These are phyloP conservation scores for Tulasnella sp. DNA, from an alignment of 768 basidiomycete genomes.

Conservation along the genomic window DNA sequence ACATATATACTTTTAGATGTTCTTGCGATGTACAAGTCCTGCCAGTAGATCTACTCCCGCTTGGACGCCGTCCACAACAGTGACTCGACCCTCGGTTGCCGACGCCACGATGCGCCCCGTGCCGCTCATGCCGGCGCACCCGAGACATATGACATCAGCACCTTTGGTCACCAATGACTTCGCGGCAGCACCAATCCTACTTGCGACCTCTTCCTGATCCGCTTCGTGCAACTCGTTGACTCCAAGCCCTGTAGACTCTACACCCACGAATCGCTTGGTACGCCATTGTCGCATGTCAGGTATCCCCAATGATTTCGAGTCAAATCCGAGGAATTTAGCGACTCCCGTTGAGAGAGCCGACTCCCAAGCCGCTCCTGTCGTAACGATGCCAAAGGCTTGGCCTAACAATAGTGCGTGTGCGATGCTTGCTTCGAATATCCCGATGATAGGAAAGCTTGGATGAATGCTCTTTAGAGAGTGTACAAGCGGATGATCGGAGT, in stretches of 20 bases:
- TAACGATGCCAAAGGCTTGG: slow-evolving; percentile 29
- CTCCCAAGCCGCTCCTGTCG: slow-evolving; percentile 32
- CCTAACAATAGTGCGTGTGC: slow-evolving; percentile 23
- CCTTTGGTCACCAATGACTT: slow-evolving; percentile 21
- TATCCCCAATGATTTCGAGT: not conserved
- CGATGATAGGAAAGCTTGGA: slow-evolving; percentile 23
- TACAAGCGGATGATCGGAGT: slow-evolving; percentile 30
- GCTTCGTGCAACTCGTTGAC: slow-evolving; percentile 29
- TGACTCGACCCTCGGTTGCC: slow-evolving; percentile 18
- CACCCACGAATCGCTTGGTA: slow-evolving; percentile 25
- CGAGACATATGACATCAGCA: slow-evolving; percentile 22
- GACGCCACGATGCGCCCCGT: slow-evolving; percentile 22
- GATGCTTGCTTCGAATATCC: slow-evolving; percentile 32
- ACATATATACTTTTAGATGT: too few relatives aligned
- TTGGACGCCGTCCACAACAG: slow-evolving; percentile 26
- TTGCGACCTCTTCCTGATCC: slow-evolving; percentile 22
- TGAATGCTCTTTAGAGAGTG: slow-evolving; percentile 18
- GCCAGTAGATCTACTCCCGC: slow-evolving; percentile 21
- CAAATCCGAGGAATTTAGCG: slow-evolving; percentile 20
- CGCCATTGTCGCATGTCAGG: not conserved
- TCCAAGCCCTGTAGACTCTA: slow-evolving; percentile 28
- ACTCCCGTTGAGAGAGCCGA: slow-evolving; percentile 24
- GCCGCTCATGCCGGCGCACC: slow-evolving; percentile 28
- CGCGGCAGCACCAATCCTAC: slow-evolving; percentile 24
- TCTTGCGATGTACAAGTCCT: not conserved